phyloP scores from a whole-genome alignment of 2,329 filamentous ascomycete species.

The Fusarium sororula region DNA sequence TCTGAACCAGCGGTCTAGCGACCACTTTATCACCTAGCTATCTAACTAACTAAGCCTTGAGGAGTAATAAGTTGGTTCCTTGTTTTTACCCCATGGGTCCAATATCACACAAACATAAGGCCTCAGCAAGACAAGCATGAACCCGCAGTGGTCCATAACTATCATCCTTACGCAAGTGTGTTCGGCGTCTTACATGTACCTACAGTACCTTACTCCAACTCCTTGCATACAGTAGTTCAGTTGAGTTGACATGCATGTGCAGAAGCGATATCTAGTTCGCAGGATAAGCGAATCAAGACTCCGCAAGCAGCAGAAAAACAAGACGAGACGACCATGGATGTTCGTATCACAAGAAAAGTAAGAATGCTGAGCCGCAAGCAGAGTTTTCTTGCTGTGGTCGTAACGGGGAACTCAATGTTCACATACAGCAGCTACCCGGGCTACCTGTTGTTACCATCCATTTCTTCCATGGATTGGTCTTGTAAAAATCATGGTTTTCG shows the following conservation, averaged over 20 bases:
- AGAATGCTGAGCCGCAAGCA: constrained; percentile 25
- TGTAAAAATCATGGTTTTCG: constrained; percentile 12
- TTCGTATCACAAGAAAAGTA: constrained; percentile 8
- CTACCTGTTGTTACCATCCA: constrained; percentile 26
- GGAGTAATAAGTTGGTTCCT: constrained; percentile 5
- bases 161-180: constrained; percentile 16
- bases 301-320: constrained; percentile 24
- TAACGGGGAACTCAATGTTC: constrained; percentile 9
- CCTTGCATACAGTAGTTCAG: constrained; percentile 30
- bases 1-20: neutral
- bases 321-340: neutral
- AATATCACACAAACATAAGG: neutral
- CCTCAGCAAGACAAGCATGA: constrained; percentile 21
- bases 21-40: neutral
- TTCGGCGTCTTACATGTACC: constrained; percentile 4
- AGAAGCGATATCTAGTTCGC: constrained; percentile 15
- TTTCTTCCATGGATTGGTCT: neutral
- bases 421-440: constrained; percentile 13
- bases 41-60: neutral
- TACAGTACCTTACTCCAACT: constrained; percentile 4
- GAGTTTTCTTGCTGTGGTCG: constrained; percentile 13
- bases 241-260: constrained; percentile 39
- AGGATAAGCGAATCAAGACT: constrained; percentile 27
- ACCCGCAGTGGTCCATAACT: constrained; percentile 24
- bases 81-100: constrained; percentile 14